These are phyloP conservation scores for Tolypocladium tropicale DNA, from an alignment of 2,329 filamentous ascomycete species.

Conservation along the genomic window DNA sequence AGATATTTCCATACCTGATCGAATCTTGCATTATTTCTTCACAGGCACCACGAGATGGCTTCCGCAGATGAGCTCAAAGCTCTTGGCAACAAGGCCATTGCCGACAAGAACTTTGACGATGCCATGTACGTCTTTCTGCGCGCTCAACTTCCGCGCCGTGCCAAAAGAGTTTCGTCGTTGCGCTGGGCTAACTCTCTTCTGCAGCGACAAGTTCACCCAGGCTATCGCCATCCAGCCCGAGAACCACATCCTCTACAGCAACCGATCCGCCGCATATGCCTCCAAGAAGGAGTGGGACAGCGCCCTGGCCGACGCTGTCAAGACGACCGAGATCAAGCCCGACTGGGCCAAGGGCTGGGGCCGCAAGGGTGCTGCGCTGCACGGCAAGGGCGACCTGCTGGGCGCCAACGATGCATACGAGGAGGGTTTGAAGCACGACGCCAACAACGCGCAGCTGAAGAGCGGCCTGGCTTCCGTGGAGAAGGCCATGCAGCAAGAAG, in stretches of 20 bases:
- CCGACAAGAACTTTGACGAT: conserved; percentile 91
- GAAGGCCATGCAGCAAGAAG: conserved; percentile 65
- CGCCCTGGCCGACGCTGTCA: conserved; percentile 81
- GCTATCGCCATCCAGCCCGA: conserved; percentile 78
- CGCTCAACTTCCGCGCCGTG: not conserved
- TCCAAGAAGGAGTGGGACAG: conserved; percentile 82
- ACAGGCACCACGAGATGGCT: conserved; percentile 31
- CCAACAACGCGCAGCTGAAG: conserved; percentile 86
- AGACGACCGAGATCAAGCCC: conserved; percentile 88
- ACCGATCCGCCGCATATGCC: conserved; percentile 79
- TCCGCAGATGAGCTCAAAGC: conserved; percentile 79
- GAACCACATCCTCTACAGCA: conserved; percentile 97
- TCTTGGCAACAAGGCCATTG: conserved; percentile 97
- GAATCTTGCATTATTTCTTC: not conserved
- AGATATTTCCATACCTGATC: not conserved
- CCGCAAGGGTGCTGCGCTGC: conserved; percentile 82
- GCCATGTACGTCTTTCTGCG: conserved; percentile 64
- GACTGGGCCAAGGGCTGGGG: conserved; percentile 98
- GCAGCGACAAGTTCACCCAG: conserved; percentile 84
- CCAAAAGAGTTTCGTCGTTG: not conserved
- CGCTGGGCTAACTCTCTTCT: not conserved
- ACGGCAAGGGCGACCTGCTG: conserved; percentile 77
- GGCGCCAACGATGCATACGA: conserved; percentile 85
- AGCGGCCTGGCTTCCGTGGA: conserved; percentile 76
- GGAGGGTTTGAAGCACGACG: conserved; percentile 86